Conservation (phyloP, 2,329 filamentous ascomycete genomes). For the Chalara sp. region DNA sequence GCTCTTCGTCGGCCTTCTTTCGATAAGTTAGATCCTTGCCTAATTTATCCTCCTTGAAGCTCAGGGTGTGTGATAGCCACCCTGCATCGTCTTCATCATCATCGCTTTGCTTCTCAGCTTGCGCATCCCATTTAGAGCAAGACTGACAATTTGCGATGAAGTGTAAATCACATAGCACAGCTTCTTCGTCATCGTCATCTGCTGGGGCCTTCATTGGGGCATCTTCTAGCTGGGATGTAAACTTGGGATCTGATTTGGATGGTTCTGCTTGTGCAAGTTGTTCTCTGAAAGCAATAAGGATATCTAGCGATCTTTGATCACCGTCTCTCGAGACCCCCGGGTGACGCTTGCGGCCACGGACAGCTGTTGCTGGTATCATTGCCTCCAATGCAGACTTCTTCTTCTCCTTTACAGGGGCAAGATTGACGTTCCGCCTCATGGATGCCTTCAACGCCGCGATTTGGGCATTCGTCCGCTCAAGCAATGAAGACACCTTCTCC, state of each 20-base stretch:
- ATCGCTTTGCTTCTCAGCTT: constrained; percentile 41
- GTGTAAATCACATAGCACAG: constrained; percentile 80
- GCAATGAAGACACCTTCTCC: constrained; percentile 31
- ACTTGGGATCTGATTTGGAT: constrained; percentile 29
- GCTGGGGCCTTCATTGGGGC: constrained; percentile 20
- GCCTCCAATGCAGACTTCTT: constrained; percentile 63
- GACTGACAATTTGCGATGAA: constrained; percentile 95
- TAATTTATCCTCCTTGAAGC: constrained; percentile 80
- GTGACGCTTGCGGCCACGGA: constrained; percentile 63
- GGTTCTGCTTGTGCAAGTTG: constrained; percentile 56
- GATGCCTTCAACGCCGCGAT: constrained; percentile 76
- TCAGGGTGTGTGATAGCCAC: constrained; percentile 83
- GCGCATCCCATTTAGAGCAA: constrained; percentile 72
- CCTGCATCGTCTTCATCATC: constrained; percentile 55
- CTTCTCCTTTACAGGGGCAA: constrained; percentile 45
- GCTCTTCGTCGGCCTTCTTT: constrained; percentile 81
- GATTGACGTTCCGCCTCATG: constrained; percentile 60
- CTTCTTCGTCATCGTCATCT: constrained; percentile 55
- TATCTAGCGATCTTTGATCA: constrained; percentile 58
- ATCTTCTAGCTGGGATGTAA: constrained; percentile 19
- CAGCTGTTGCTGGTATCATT: constrained; percentile 67
- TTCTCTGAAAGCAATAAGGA: constrained; percentile 73
- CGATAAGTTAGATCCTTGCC: constrained; percentile 90
- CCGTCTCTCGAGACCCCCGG: constrained; percentile 47
- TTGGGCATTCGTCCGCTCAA: constrained; percentile 71